Percentiles rank a stretch among this genome's conserved stretches.
Evolutionary conservation across 2,329 filamentous ascomycete species (phyloP).

Genomic region (Penicillium paneum): DNA sequence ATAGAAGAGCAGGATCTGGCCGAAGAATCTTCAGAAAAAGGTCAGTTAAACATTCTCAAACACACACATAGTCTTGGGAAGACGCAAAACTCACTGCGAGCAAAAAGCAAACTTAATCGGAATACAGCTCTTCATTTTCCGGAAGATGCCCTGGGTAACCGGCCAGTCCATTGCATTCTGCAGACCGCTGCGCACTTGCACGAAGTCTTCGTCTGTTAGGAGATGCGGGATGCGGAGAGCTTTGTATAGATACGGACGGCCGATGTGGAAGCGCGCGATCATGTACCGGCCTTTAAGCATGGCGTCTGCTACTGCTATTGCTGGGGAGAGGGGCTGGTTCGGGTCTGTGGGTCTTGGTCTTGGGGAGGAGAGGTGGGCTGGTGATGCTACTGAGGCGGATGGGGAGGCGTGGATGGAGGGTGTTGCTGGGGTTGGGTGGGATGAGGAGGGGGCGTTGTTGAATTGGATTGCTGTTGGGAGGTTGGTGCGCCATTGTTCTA

Average conservation of each 20-base stretch:
- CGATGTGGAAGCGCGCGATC: conserved; percentile 43
- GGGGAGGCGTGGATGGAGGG: conserved; percentile 22
- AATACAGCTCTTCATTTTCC: conserved; percentile 43
- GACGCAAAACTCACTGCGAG: conserved; percentile 31
- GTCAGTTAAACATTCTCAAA: not conserved
- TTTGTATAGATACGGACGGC: conserved; percentile 43
- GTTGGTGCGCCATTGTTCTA: conserved; percentile 55
- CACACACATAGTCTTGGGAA: not conserved
- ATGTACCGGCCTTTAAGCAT: conserved; percentile 39
- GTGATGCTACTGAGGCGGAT: conserved; percentile 19
- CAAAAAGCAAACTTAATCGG: conserved; percentile 44
- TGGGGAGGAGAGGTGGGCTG: conserved; percentile 20
- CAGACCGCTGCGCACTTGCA: conserved; percentile 39
- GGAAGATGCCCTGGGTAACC: conserved; percentile 38
- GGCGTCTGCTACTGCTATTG: conserved; percentile 36
- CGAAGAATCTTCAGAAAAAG: conserved; percentile 36
- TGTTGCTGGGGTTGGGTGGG: conserved; percentile 20
- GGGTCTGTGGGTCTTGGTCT: conserved; percentile 12
- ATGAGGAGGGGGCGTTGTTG: conserved; percentile 27
- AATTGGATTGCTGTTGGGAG: conserved; percentile 51
- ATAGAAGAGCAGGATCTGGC: conserved; percentile 43
- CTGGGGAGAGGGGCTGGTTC: conserved; percentile 31
- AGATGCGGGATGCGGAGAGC: conserved; percentile 39
- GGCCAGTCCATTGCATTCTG: conserved; percentile 45
- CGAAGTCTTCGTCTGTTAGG: conserved; percentile 40